Base-by-base conservation (phyloP, 352 stramenopile genomes). In the Phytophthora hibernalis region DNA sequence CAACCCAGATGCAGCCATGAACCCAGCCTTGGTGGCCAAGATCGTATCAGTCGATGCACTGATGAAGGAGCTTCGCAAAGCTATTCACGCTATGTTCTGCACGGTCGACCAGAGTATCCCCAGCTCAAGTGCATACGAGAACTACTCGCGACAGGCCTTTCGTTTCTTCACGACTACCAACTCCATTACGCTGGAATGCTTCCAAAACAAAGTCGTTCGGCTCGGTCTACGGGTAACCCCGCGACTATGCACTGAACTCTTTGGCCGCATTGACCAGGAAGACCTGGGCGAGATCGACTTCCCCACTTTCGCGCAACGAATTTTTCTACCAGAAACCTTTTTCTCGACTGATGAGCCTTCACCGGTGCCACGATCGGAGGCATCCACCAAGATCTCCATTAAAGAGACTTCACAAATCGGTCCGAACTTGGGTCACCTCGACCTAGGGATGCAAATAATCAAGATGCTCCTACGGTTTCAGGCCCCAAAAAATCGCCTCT, bases 151-250 rank as follows among this genome's bases (percentile, higher is more conserved):
- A 42, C 83, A 91, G 35, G 86, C 86, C 3, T 94, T 94, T 43
- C 78, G 78, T 11, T 89, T 82, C 62, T 94, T 93, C 61, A 94
- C 86, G 42, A 90, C 81, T 12, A 91, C 78, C 13, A 92, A 91
- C 59, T 79, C 74, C 16, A 92, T 94, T 64, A 86, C 81, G 0
- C 68, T 75, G 4, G 80, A 92, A 54, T 81, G 70, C 2, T 94
- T 94, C 50, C 75, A 89, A 12, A 68, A 80, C 70, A 87, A 87
- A 26, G 72, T 92, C 21, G 68, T 76, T 20, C 83, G 89, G 24
- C 65, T 94, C 10, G 75, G 86, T 6, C 33, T 92, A 10, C 77
- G 76, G 5, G 83, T 68, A 12, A 72, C 84, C 16, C 74, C 56
- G 13, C 43, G 67, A 18, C 42, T 92, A 1, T 85, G 80, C 43